Percentiles rank a stretch among this genome's conserved stretches.
phyloP scores from a whole-genome alignment of 225 moss, liverwort and hornwort species.

The Thuidium tamariscinum region DNA sequence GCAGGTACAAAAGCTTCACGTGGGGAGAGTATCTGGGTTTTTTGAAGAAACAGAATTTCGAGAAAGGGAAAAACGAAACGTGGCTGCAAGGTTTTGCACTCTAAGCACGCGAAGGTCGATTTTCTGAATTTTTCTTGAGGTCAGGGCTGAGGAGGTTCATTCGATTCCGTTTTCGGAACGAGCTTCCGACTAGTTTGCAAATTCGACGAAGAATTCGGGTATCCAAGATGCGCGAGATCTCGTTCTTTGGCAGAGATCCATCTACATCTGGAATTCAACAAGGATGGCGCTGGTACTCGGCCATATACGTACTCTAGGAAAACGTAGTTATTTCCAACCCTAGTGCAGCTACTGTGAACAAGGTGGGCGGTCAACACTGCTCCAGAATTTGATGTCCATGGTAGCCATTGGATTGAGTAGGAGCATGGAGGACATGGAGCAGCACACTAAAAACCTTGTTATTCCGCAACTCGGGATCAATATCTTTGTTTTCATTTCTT shows the following conservation, averaged over 20 bases:
- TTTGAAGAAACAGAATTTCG: conserved; percentile 19
- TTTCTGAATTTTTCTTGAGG: background rate
- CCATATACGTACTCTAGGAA: background rate
- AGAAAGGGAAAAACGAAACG: conserved; percentile 24
- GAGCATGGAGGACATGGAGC: background rate
- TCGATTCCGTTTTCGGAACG: background rate
- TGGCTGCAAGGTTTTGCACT: conserved; percentile 31
- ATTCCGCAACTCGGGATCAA: background rate
- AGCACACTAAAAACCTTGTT: background rate
- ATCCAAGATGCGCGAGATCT: background rate
- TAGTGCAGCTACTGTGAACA: background rate
- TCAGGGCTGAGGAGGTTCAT: background rate
- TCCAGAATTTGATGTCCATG: background rate
- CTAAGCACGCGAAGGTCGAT: background rate
- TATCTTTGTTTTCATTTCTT: background rate
- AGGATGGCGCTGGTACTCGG: background rate
- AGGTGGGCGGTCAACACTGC: background rate
- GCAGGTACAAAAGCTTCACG: conserved; percentile 27
- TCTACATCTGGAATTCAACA: background rate
- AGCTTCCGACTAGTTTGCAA: background rate
- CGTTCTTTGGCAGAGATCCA: background rate
- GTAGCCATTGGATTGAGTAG: background rate
- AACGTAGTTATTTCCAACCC: background rate
- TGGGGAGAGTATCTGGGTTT: conserved; percentile 28
- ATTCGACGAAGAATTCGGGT: background rate